Evolutionary conservation across 257 asterid species (phyloP).

Genomic region (Rubia yunnanensis): DNA sequence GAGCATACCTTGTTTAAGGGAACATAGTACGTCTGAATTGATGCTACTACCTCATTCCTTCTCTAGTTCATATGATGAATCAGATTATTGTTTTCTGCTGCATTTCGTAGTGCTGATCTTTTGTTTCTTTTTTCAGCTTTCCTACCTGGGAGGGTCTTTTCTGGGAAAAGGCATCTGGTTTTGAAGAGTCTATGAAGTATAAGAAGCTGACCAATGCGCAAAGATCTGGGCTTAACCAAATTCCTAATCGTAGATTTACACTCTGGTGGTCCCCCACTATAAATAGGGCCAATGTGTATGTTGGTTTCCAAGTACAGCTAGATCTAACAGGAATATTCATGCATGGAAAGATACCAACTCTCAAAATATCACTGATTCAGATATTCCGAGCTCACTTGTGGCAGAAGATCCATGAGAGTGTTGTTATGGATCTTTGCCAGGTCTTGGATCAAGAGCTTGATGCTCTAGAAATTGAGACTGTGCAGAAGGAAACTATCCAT

Average conservation of each 20-base stretch:
- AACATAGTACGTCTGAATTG: constrained; percentile 66
- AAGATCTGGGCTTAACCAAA: constrained; percentile 97
- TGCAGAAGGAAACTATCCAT: constrained; percentile 96
- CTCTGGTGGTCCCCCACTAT: constrained; percentile 99
- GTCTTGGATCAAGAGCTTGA: constrained; percentile 97
- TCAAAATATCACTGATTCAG: constrained; percentile 92
- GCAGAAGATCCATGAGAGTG: constrained; percentile 99
- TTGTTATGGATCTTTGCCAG: constrained; percentile 99
- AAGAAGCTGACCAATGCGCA: constrained; percentile 97
- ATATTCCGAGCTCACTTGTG: constrained; percentile 99
- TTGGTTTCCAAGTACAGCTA: constrained; percentile 99
- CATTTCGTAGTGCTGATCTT: constrained; percentile 1
- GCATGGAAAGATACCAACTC: constrained; percentile 99
- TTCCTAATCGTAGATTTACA: constrained; percentile 91
- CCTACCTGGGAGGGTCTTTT: constrained; percentile 99
- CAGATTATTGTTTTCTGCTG: neutral
- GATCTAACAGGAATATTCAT: constrained; percentile 97
- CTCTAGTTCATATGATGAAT: neutral
- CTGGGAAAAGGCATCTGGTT: constrained; percentile 99
- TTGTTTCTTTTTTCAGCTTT: constrained; percentile 46
- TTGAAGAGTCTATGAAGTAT: constrained; percentile 98
- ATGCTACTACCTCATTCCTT: neutral
- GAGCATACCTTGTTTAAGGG: constrained; percentile 97
- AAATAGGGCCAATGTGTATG: constrained; percentile 93
- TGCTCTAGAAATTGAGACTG: constrained; percentile 96